These are phyloP conservation scores for Trichophyton benhamiae DNA, from an alignment of 2,329 filamentous ascomycete species.

Conservation along the genomic window DNA sequence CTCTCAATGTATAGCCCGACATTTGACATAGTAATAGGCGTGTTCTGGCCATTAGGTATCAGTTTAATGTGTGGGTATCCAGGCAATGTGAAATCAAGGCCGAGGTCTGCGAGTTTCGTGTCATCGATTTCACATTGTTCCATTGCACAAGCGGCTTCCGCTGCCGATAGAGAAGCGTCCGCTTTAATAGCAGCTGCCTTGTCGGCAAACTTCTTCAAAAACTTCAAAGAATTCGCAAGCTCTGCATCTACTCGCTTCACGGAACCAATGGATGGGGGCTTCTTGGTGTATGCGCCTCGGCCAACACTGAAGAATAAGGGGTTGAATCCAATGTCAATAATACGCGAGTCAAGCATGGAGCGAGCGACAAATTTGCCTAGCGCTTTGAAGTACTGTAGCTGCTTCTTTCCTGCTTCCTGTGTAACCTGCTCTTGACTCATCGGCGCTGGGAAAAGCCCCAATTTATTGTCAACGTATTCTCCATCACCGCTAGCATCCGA, in stretches of 20 bases:
- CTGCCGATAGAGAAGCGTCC: conserved; percentile 50
- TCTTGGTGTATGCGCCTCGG: conserved; percentile 47
- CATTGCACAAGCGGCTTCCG: conserved; percentile 59
- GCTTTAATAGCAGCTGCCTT: conserved; percentile 74
- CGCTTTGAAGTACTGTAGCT: conserved; percentile 79
- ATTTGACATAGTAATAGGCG: conserved; percentile 73
- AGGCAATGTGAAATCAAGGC: conserved; percentile 87
- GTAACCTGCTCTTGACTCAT: conserved; percentile 65
- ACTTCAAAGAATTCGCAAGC: conserved; percentile 70
- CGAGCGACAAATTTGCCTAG: conserved; percentile 95
- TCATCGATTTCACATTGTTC: conserved; percentile 62
- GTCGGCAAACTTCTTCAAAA: conserved; percentile 74
- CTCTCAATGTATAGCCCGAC: conserved; percentile 79
- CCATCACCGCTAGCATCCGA: conserved; percentile 59
- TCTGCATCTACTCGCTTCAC: conserved; percentile 81
- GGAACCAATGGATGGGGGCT: conserved; percentile 75
- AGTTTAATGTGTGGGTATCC: conserved; percentile 83
- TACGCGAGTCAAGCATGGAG: conserved; percentile 95
- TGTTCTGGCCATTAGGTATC: conserved; percentile 59
- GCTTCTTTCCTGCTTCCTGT: conserved; percentile 70
- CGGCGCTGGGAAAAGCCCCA: conserved; percentile 82
- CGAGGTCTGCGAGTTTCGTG: conserved; percentile 70
- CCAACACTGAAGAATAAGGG: conserved; percentile 94
- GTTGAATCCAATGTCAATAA: conserved; percentile 96
- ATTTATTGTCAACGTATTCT: conserved; percentile 73